These are phyloP conservation scores for Apiosordaria backusii DNA, from an alignment of 495 filamentous ascomycete genomes.

Conservation along the genomic window DNA sequence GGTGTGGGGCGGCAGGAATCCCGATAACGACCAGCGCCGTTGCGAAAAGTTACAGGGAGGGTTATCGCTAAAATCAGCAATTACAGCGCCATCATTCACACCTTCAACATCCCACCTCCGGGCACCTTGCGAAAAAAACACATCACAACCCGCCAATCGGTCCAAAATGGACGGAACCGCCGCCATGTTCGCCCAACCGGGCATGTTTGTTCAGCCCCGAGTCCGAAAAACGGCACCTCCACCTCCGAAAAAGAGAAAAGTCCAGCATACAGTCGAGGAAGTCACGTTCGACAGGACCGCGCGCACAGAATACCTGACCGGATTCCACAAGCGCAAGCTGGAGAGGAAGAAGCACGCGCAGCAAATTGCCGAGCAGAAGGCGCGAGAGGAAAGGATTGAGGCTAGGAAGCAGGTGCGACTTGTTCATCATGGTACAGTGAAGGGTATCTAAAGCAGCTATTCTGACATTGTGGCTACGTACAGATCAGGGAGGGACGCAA, in stretches of 20 bases:
- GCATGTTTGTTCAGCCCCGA: conserved; percentile 48
- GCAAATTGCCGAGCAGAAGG: conserved; percentile 67
- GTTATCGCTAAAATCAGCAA: conserved; percentile 16
- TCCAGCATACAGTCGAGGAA: conserved; percentile 60
- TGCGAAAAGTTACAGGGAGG: conserved; percentile 2
- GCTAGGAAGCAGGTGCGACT: conserved; percentile 65
- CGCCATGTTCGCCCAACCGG: not conserved
- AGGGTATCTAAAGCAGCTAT: not conserved
- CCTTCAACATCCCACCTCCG: not conserved
- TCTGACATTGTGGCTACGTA: not conserved
- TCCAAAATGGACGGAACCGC: not conserved
- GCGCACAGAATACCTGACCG: conserved; percentile 82
- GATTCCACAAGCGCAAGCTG: conserved; percentile 93
- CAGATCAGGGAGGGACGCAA: conserved; percentile 79
- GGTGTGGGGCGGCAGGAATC: conserved; percentile 21
- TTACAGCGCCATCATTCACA: conserved; percentile 4
- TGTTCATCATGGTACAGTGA: not conserved
- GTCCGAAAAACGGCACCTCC: conserved; percentile 47
- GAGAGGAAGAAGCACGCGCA: conserved; percentile 79
- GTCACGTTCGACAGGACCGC: conserved; percentile 77
- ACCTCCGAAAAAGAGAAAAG: conserved; percentile 63
- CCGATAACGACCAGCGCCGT: conserved; percentile 13
- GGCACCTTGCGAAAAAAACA: not conserved
- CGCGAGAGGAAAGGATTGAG: conserved; percentile 65
- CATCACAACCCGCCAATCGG: not conserved